phyloP scores from a whole-genome alignment of 1,284 basidiomycete species.

The Fomitiporia mediterranea region DNA sequence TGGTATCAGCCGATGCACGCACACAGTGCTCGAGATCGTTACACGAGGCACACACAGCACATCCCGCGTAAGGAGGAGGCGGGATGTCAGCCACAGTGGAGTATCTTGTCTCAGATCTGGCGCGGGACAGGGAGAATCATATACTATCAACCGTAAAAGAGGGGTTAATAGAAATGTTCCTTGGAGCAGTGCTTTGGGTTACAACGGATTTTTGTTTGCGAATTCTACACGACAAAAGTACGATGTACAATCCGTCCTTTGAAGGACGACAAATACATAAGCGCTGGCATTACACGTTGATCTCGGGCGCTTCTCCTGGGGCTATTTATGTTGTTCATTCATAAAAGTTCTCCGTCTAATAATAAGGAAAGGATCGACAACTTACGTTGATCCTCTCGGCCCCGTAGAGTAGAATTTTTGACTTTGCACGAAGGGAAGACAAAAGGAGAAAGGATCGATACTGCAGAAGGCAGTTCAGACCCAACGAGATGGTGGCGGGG shows the following conservation, averaged over 20 bases:
- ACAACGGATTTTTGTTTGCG: not conserved
- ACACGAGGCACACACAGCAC: slow-evolving; percentile 6
- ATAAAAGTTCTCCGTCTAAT: not conserved
- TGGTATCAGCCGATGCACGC: not conserved
- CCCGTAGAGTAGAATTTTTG: slow-evolving; percentile 7
- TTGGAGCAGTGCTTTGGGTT: slow-evolving; percentile 7
- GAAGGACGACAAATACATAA: not conserved
- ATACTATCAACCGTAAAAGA: not conserved
- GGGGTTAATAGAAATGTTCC: not conserved
- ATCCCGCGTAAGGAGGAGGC: too few species aligned
- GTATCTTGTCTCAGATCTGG: slow-evolving; percentile 14
- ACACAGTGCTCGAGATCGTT: not conserved
- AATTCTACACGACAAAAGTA: not conserved
- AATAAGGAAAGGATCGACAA: slow-evolving; percentile 8
- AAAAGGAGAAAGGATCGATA: slow-evolving; percentile 11
- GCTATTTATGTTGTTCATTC: not conserved
- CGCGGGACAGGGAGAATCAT: not conserved
- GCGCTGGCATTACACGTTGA: not conserved
- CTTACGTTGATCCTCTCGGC: slow-evolving; percentile 3
- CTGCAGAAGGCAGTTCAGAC: slow-evolving; percentile 16
- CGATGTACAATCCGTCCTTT: not conserved
- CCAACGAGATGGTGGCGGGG: slow-evolving; percentile 11
- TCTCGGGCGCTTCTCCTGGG: not conserved
- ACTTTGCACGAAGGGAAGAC: not conserved
- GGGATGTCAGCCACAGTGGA: not conserved